Base-by-base conservation (phyloP, 768 basidiomycete species). In the Rhizopogon roseolus region DNA sequence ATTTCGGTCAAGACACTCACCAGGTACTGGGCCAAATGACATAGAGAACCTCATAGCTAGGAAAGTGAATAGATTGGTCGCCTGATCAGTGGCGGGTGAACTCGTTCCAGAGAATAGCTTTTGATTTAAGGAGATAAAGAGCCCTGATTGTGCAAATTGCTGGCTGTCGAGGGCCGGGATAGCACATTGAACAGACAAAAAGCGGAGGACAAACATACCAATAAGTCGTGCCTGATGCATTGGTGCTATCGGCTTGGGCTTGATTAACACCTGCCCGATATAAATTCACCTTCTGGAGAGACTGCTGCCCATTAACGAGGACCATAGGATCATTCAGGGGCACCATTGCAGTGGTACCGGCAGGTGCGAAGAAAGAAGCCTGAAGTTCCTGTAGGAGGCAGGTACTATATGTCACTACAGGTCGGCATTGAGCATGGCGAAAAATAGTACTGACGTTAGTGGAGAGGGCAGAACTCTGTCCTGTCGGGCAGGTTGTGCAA, bases 21-120 rank as follows among this genome's bases (percentile, higher is more conserved):
- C 64, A 11, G 63, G 63, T 42, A 53, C 54, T 38, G 65, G 65
- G 11, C 60, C 63, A 43, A 65, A 56, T 1, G 65, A 50, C 8
- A 41, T 34, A 2, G 65, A 65, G 41, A 65, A 67, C 43, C 64
- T 62, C 64, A 65, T 62, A 13, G 65, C 60, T n/a, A 65, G 57
- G 54, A 65, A 65, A 11, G 65, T 65, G 44, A 67, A 65, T 43
- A 65, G 36, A 29, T 60, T 65, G 10, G 54, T 65, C 7, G 63
- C 64, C 54, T 11, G 10, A 27, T 39, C 5, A 5, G 65, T 8
- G 19, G 64, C 65, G 10, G 64, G 64, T 6, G 65, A 67, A 25
- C 40, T 43, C 13, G 43, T 29, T 39, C 57, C 54, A n/a, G 56
- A 32, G 37, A 65, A 65, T 10, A 56, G 2, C 6, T 56, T 49